Evolutionary conservation across 768 basidiomycete genomes (phyloP), one percentile per base, ranked within the genome.

Genomic region (Strobilomyces dryophilus): DNA sequence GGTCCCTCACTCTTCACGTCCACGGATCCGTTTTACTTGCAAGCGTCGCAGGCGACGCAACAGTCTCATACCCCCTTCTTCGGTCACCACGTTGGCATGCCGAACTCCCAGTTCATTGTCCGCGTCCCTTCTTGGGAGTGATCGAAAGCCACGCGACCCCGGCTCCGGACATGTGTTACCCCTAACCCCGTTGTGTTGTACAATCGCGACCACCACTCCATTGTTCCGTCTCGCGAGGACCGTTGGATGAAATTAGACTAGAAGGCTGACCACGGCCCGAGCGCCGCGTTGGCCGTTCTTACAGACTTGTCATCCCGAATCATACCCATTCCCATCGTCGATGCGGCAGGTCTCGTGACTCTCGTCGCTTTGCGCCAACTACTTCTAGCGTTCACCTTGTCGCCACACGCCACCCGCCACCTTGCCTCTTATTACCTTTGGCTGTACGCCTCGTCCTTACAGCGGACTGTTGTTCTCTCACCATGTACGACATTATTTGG

Each of bases 21-120:
- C 47, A 74, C 77, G 11, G 78, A 79, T 56, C 78, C 77, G n/a
- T 79, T 79, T 62, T 79, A 75, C 58, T 58, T 77, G 53, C 75
- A 78, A 20, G 71, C 71, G 21, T 60, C 66, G n/a, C 77, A 77
- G 55, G 53, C 71, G 7, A 56, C 66, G 11, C 72, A 73, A 51
- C 63, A 69, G 36, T 47, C 71, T 0, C 63, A 66, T 35, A 20
- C 63, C 11, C 35, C 70, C 11, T 67, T 76, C 49, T 74, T 76
- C 55, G 58, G 63, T 24, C 24, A 24, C 24, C 74, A 76, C 39
- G 64, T 69, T 14, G 75, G 75, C 6, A 61, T 57, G 45, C 70
- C 75, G 4, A 52, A 62, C n/a, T 75, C 76, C 21, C 74, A 76
- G 10, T 75, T 76, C 56, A 42, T 73, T 40, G 51, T 65, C 32